phyloP scores from a whole-genome alignment of 2,329 filamentous ascomycete species.

The Fusarium caatingaense region DNA sequence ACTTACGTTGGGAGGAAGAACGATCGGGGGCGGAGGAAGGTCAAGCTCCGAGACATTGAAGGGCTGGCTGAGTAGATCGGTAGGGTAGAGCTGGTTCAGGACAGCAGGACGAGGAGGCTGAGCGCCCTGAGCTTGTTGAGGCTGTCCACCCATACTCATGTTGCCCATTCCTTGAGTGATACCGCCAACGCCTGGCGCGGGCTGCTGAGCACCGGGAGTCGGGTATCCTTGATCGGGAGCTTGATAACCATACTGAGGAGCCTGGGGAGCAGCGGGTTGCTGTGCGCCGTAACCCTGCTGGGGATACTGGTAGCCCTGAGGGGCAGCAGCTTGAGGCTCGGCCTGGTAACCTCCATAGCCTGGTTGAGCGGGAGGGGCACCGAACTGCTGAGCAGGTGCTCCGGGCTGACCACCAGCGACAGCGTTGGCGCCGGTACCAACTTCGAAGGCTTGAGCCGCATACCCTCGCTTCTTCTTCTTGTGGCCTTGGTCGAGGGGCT shows the following conservation, averaged over 20 bases:
- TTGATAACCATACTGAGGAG: constrained; percentile 70
- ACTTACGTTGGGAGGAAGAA: constrained; percentile 91
- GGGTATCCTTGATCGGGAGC: constrained; percentile 75
- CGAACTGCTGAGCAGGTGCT: constrained; percentile 57
- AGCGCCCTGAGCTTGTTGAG: constrained; percentile 55
- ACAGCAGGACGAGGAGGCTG: constrained; percentile 58
- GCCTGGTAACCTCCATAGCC: constrained; percentile 71
- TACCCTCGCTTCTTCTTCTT: constrained; percentile 95
- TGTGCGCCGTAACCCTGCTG: constrained; percentile 60
- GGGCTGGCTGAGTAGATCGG: constrained; percentile 90
- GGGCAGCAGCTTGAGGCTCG: constrained; percentile 55
- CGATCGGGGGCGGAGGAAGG: constrained; percentile 88
- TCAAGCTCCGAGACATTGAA: constrained; percentile 96
- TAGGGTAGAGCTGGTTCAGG: constrained; percentile 91
- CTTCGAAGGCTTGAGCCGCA: constrained; percentile 93
- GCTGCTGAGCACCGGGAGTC: constrained; percentile 56
- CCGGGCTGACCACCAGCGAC: constrained; percentile 60
- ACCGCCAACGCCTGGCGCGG: constrained; percentile 64
- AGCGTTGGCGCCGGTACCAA: constrained; percentile 88
- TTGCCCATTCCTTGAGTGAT: constrained; percentile 88
- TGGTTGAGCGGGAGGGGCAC: constrained; percentile 57
- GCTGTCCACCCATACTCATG: constrained; percentile 76
- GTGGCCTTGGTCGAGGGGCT: constrained; percentile 53
- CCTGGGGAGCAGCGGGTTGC: constrained; percentile 53
- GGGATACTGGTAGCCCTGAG: constrained; percentile 56